A percentile compares a stretch with the other conserved stretches of the same genome.
These are phyloP conservation scores for Gaertneriomyces sp. DNA, from an alignment of 192 early-diverging fungal genomes.

Conservation along the genomic window DNA sequence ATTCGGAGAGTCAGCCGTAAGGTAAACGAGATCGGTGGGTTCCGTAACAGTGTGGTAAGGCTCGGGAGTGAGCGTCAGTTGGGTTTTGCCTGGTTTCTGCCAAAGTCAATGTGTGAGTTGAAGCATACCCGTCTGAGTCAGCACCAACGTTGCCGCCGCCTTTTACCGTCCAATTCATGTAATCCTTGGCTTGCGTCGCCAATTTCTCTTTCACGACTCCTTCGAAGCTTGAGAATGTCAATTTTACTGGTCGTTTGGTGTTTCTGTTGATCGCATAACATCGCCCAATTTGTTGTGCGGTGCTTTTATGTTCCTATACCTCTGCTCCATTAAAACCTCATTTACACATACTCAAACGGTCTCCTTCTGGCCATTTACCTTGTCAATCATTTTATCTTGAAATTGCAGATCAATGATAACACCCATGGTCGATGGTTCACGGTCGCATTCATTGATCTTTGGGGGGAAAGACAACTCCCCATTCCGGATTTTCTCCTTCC, in stretches of 20 bases:
- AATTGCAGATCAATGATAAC: constrained; percentile 74
- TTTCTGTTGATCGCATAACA: constrained; percentile 72
- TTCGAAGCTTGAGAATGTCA: constrained; percentile 61
- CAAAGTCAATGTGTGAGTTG: background rate
- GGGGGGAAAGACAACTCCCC: constrained; percentile 43
- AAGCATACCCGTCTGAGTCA: background rate
- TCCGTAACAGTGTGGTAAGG: constrained; percentile 5
- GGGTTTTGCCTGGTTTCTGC: background rate
- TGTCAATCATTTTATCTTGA: constrained; percentile 72
- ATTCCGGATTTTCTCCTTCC: constrained; percentile 13
- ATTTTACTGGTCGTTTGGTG: constrained; percentile 45
- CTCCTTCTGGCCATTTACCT: constrained; percentile 36
- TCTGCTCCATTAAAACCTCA: background rate
- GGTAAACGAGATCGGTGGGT: constrained; percentile 71
- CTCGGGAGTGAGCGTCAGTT: background rate
- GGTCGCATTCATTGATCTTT: constrained; percentile 28
- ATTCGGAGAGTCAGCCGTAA: constrained; percentile 85
- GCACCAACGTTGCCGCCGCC: constrained; percentile 1
- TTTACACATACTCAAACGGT: constrained; percentile 1
- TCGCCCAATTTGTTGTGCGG: constrained; percentile 67
- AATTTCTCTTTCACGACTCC: constrained; percentile 52
- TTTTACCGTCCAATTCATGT: constrained; percentile 51
- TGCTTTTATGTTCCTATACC: constrained; percentile 32
- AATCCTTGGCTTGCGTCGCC: constrained; percentile 34
- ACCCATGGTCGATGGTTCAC: constrained; percentile 45